Percentiles rank a stretch among this genome's conserved stretches.
phyloP scores from a whole-genome alignment of 768 basidiomycete species.

The Amanita pallidorosea region DNA sequence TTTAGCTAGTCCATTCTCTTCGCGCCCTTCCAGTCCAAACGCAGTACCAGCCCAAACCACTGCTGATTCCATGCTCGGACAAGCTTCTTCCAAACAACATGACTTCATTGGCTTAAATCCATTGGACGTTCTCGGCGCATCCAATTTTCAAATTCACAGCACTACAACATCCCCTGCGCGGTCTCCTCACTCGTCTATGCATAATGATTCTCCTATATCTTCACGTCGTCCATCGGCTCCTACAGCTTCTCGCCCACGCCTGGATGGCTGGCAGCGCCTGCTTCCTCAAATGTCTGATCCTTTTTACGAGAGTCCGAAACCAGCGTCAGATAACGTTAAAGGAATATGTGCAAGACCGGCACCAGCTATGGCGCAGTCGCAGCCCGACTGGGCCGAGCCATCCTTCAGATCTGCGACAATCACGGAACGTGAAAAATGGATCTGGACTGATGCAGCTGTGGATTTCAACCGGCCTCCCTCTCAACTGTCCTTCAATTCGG shows the following conservation, averaged over 20 bases:
- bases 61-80: background rate
- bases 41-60: background rate
- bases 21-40: conserved; percentile 2
- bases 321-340: background rate
- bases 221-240: conserved; percentile 17
- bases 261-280: conserved; percentile 8
- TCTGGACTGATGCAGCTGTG: conserved; percentile 16
- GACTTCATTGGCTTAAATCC: background rate
- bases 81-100: background rate
- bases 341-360: background rate
- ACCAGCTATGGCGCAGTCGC: background rate
- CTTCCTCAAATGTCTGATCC: conserved; percentile 1
- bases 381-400: background rate
- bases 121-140: background rate
- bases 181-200: background rate
- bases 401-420: conserved; percentile 5
- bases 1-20: conserved; percentile 4
- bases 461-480: conserved; percentile 33
- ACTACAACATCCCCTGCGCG: conserved; percentile 1
- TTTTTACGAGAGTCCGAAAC: background rate
- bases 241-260: conserved; percentile 13
- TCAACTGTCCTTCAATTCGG: conserved; percentile 17
- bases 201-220: background rate
- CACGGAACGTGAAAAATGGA: conserved; percentile 9
- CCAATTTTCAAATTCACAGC: background rate